Evolutionary conservation across 768 basidiomycete species (phyloP).

Genomic region (Hericium coralloides): DNA sequence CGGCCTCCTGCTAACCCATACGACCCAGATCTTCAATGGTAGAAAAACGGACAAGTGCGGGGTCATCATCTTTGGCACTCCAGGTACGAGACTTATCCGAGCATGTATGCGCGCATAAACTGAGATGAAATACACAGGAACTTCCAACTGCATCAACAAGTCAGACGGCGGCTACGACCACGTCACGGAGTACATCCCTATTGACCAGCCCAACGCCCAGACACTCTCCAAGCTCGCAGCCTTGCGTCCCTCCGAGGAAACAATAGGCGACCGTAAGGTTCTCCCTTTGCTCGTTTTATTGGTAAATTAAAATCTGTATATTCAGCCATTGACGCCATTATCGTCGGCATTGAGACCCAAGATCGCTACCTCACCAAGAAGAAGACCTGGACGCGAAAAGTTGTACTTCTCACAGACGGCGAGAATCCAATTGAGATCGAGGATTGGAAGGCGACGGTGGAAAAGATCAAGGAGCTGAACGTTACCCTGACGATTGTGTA

Average conservation of each 20-base stretch:
- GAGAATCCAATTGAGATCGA: slow-evolving; percentile 64
- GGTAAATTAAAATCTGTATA: background rate
- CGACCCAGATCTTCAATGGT: slow-evolving; percentile 71
- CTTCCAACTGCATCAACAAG: slow-evolving; percentile 53
- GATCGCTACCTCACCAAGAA: slow-evolving; percentile 56
- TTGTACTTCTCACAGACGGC: slow-evolving; percentile 82
- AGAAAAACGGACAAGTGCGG: slow-evolving; percentile 93
- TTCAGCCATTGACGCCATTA: slow-evolving; percentile 76
- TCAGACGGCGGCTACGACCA: slow-evolving; percentile 65
- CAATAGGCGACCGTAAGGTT: slow-evolving; percentile 57
- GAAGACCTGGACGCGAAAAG: slow-evolving; percentile 77
- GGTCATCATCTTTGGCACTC: slow-evolving; percentile 81
- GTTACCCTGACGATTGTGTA: slow-evolving; percentile 69
- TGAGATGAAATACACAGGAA: slow-evolving; percentile 32
- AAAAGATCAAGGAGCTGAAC: slow-evolving; percentile 52
- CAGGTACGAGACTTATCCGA: slow-evolving; percentile 38
- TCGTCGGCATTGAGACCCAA: slow-evolving; percentile 82
- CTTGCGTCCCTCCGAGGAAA: slow-evolving; percentile 41
- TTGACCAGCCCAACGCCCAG: slow-evolving; percentile 53
- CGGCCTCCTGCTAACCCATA: no score
- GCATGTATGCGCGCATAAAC: background rate
- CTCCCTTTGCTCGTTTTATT: background rate
- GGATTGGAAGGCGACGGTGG: slow-evolving; percentile 62
- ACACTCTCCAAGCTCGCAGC: slow-evolving; percentile 60
- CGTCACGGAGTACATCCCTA: slow-evolving; percentile 60